phyloP scores from a whole-genome alignment of 257 asterid species.

The Apocynum venetum region DNA sequence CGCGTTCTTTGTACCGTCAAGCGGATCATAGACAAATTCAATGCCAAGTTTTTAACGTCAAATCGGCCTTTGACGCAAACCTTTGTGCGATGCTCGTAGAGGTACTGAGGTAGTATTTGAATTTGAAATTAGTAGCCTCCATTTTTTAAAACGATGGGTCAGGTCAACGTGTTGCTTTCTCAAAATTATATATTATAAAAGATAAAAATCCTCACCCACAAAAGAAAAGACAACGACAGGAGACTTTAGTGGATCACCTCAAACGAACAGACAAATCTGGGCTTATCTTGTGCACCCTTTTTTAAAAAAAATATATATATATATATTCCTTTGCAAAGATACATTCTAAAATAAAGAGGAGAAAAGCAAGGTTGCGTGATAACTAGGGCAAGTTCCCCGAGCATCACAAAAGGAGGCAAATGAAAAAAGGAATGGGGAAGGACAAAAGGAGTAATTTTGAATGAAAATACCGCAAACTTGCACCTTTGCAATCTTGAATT shows the following conservation, averaged over 20 bases:
- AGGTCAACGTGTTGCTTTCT: conserved; percentile 10
- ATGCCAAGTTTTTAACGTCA: not conserved
- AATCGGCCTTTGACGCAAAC: not conserved
- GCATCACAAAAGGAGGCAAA: not conserved
- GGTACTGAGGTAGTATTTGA: not conserved
- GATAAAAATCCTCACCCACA: not conserved
- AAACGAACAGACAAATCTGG: conserved; percentile 9
- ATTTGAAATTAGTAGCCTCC: not conserved
- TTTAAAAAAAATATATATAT: not conserved
- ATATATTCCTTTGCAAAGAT: no score
- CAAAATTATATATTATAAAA: not conserved
- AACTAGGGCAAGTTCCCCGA: conserved; percentile 18
- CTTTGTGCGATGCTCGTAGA: not conserved
- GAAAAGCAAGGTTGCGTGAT: conserved; percentile 22
- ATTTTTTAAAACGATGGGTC: not conserved
- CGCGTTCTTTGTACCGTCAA: no score
- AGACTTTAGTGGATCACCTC: conserved; percentile 22
- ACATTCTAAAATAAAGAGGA: not conserved
- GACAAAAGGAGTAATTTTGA: not conserved
- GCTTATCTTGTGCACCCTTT: conserved; percentile 17
- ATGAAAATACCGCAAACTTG: not conserved
- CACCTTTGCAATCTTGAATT: not conserved
- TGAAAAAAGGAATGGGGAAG: no score
- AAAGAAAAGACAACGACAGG: not conserved
- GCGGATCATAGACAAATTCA: not conserved